These are phyloP conservation scores for Corniculantispora saksenae DNA, from an alignment of 2,329 filamentous ascomycete species.

Conservation along the genomic window DNA sequence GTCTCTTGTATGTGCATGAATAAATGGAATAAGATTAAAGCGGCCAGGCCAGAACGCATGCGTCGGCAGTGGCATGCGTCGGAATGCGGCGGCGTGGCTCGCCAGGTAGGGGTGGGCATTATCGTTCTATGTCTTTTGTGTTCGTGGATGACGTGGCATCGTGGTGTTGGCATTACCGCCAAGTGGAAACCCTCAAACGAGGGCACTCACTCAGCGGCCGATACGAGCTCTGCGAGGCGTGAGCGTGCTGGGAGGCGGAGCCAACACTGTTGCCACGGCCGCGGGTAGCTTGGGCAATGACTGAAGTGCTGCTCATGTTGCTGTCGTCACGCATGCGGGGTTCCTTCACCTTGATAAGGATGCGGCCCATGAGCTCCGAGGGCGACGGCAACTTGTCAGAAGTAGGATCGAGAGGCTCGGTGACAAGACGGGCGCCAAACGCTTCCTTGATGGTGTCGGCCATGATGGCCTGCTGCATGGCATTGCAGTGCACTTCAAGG, in stretches of 20 bases:
- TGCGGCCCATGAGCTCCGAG: conserved; percentile 77
- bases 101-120: conserved; percentile 2
- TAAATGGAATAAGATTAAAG: conserved; percentile 15
- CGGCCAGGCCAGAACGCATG: background rate
- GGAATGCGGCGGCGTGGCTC: background rate
- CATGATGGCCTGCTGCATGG: conserved; percentile 83
- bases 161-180: background rate
- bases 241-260: conserved; percentile 58
- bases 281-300: conserved; percentile 43
- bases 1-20: conserved; percentile 17
- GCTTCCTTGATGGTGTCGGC: conserved; percentile 83
- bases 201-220: background rate
- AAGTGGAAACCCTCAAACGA: background rate
- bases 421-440: conserved; percentile 78
- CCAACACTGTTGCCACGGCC: conserved; percentile 71
- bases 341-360: conserved; percentile 94
- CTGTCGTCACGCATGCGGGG: conserved; percentile 53
- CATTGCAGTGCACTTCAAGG: conserved; percentile 89
- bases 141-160: conserved; percentile 13
- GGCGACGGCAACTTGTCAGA: conserved; percentile 76
- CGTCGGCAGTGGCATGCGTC: background rate
- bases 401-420: conserved; percentile 70
- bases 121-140: conserved; percentile 9
- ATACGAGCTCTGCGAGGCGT: conserved; percentile 56
- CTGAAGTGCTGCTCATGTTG: conserved; percentile 41